Evolutionary conservation across 83 land plant species (phyloP).

Genomic region (Diphasiastrum complanatum): DNA sequence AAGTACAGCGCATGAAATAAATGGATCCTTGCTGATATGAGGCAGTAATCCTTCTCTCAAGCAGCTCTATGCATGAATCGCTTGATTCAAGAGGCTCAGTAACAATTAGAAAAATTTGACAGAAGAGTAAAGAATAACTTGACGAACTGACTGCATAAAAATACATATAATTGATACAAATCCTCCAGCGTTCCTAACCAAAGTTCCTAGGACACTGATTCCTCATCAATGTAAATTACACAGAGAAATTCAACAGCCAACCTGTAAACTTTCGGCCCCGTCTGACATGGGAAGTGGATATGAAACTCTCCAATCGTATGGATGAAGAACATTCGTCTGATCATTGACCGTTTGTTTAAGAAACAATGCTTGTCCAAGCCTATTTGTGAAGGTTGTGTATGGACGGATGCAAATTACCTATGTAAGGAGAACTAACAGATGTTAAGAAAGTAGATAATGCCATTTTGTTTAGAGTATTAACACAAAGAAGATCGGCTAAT

Average conservation of each 20-base stretch:
- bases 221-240: background rate
- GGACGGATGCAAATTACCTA: slow-evolving; percentile 82
- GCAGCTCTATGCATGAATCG: too few relatives aligned
- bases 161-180: too few relatives aligned
- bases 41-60: too few relatives aligned
- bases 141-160: too few relatives aligned
- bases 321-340: slow-evolving; percentile 45
- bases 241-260: slow-evolving; percentile 7
- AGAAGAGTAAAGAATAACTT: too few relatives aligned
- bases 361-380: slow-evolving; percentile 59
- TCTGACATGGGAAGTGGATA: slow-evolving; percentile 40
- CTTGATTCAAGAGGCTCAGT: too few relatives aligned
- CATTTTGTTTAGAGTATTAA: background rate
- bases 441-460: too few relatives aligned
- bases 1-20: too few relatives aligned
- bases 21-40: too few relatives aligned
- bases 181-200: too few relatives aligned
- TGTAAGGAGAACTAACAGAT: slow-evolving; percentile 3
- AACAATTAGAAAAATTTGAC: too few relatives aligned
- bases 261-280: slow-evolving; percentile 64
- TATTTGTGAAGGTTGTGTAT: slow-evolving; percentile 80
- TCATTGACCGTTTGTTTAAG: slow-evolving; percentile 54
- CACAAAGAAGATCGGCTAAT: background rate
- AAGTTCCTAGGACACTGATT: too few relatives aligned
- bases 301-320: slow-evolving; percentile 64